These are phyloP conservation scores for Solanum habrochaites DNA, from an alignment of 257 asterid species.

Conservation along the genomic window DNA sequence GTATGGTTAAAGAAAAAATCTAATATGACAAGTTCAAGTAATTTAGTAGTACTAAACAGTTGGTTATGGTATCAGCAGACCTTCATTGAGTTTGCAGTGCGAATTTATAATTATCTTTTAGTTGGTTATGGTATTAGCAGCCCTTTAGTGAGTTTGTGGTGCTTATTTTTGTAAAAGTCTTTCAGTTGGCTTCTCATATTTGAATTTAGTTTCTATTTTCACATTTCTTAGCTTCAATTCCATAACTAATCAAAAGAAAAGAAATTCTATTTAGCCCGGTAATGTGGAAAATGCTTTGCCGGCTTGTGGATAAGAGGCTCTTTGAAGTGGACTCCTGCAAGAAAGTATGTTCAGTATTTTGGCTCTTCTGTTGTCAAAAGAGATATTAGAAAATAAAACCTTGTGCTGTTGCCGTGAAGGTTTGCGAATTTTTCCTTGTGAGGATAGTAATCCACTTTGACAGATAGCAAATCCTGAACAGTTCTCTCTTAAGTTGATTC, in stretches of 20 bases:
- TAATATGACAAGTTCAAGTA: background rate
- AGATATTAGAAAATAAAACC: background rate
- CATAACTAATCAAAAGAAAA: background rate
- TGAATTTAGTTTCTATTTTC: background rate
- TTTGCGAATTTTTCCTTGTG: background rate
- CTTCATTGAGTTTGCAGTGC: background rate
- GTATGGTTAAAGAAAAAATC: constrained; percentile 11
- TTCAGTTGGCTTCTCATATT: background rate
- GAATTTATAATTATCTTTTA: background rate
- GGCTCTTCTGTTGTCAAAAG: background rate
- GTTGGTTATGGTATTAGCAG: background rate
- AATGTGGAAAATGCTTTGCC: background rate
- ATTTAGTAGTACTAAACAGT: background rate
- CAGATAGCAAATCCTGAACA: background rate
- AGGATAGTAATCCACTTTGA: background rate
- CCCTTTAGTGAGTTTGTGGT: background rate
- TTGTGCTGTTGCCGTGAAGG: background rate
- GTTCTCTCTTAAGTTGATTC: background rate
- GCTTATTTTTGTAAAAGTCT: background rate
- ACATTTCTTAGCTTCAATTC: background rate
- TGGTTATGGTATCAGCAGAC: background rate
- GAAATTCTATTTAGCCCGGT: background rate
- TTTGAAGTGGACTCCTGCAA: background rate
- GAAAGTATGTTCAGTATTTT: background rate
- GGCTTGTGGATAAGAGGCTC: background rate